Base-by-base conservation (phyloP, 352 stramenopile genomes). In the Pythium phragmitis region DNA sequence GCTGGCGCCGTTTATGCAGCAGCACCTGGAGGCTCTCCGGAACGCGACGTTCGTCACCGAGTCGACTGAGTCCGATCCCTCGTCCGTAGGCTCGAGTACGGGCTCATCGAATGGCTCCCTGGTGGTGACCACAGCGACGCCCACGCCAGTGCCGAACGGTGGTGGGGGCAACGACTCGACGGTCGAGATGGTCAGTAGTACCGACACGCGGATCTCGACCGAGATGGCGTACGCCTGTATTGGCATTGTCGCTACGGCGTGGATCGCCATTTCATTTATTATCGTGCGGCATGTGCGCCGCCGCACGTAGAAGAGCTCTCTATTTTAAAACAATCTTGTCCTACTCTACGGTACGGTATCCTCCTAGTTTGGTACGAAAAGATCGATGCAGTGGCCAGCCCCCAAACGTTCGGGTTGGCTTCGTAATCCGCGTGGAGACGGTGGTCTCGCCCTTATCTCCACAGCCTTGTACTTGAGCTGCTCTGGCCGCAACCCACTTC, bases 181-280 rank as follows among this genome's bases (percentile, higher is more conserved):
- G 12, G 45, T 8, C 8, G 42, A 39, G 12, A 37, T 37, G 9
- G 12, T 54, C 9, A 34, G 21, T 2, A 12, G 4, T 30, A 30
- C 9, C 2, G 30, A 33, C 21, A 36, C 53, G 13, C 28, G 33
- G 9, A 60, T 69, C 30, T 54, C 48, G n/a, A 19, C 64, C n/a
- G 58, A 68, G 0, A 68, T 69, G 23, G 82, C 72, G 21, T 86
- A 88, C 58, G 65, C 69, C 1, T 91, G 80, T 63, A 89, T 91
- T 57, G 68, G 50, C 1, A 57, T 81, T 16, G 77, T 91, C 16
- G 70, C 61, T 42, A 41, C 67, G 17, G 76, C 77, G 8, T 87
- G 81, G 78, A 26, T 67, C 0, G 68, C 58, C 64, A 82, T 92
- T 52, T 60, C 82, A 64, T 79, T 85, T 75, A 77, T 83, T 34